Evolutionary conservation across 169 alveolate genomes (phyloP).

Genomic region (Pseudocohnilembus persalinus): DNA sequence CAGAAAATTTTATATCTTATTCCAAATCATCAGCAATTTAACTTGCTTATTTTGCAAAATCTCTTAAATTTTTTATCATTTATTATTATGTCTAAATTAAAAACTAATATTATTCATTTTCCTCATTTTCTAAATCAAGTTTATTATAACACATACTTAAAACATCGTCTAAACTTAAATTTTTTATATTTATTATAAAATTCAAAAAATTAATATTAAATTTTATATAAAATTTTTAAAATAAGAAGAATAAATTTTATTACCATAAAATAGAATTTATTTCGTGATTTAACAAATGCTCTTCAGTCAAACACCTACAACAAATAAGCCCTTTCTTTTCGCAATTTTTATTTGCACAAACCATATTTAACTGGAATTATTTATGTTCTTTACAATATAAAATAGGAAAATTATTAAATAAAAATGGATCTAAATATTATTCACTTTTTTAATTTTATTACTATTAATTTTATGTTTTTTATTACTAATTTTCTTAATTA

Average conservation of each 20-base stretch:
- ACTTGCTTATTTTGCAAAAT: not conserved
- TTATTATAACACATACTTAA: not conserved
- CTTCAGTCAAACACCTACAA: not conserved
- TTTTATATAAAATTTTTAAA: no score
- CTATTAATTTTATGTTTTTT: no score
- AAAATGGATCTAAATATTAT: not conserved
- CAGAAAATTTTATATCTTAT: not conserved
- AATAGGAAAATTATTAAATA: not conserved
- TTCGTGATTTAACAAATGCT: not conserved
- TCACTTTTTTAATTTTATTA: no score
- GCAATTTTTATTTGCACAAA: not conserved
- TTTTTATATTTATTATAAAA: no score
- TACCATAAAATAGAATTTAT: not conserved
- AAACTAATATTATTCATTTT: no score
- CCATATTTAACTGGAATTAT: not conserved
- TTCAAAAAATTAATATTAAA: no score
- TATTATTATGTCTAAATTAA: no score
- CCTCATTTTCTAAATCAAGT: not conserved
- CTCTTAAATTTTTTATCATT: not conserved
- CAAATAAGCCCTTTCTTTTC: not conserved
- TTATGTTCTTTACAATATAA: not conserved
- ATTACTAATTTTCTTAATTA: not conserved
- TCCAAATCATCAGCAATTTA: not conserved
- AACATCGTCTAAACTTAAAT: not conserved
- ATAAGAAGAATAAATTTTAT: no score